These are phyloP conservation scores for Xenoacremonium recifei DNA, from an alignment of 2,329 filamentous ascomycete genomes.

Conservation along the genomic window DNA sequence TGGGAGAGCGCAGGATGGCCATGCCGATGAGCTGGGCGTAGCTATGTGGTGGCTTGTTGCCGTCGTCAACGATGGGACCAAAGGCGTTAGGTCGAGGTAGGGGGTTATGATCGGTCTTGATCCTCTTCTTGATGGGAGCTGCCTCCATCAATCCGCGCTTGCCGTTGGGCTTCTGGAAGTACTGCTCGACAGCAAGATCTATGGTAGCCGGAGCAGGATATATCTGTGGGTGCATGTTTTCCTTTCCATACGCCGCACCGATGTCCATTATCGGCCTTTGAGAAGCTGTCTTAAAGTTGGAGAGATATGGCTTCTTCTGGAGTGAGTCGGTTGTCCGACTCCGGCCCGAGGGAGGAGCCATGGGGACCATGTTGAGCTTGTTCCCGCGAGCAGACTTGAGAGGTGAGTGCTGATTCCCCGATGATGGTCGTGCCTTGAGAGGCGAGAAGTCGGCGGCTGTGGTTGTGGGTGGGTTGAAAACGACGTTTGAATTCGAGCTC, in stretches of 20 bases:
- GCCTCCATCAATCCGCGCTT: slow-evolving; percentile 71
- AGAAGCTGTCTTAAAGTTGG: slow-evolving; percentile 56
- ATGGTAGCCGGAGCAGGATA: slow-evolving; percentile 48
- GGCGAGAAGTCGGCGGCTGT: slow-evolving; percentile 62
- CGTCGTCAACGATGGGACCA: slow-evolving; percentile 78
- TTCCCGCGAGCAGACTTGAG: slow-evolving; percentile 54
- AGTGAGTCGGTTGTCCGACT: slow-evolving; percentile 62
- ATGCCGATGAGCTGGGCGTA: slow-evolving; percentile 96
- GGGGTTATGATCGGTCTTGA: slow-evolving; percentile 53
- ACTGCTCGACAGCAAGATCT: slow-evolving; percentile 51
- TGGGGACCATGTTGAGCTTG: slow-evolving; percentile 64
- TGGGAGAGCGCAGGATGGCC: slow-evolving; percentile 86
- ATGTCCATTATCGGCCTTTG: slow-evolving; percentile 51
- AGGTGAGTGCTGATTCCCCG: slow-evolving; percentile 59
- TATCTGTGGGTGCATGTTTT: slow-evolving; percentile 53
- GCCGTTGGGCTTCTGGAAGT: slow-evolving; percentile 50
- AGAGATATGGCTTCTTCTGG: slow-evolving; percentile 63
- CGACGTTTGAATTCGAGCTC: slow-evolving; percentile 58
- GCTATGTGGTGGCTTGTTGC: slow-evolving; percentile 84
- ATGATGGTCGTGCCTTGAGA: slow-evolving; percentile 62
- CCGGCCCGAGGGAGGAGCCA: slow-evolving; percentile 61
- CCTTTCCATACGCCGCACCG: slow-evolving; percentile 47
- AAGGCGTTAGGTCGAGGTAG: slow-evolving; percentile 77
- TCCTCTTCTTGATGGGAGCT: slow-evolving; percentile 73
- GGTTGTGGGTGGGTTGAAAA: slow-evolving; percentile 62